phyloP scores from a whole-genome alignment of 129 eudicot species.

The Centella asiatica region DNA sequence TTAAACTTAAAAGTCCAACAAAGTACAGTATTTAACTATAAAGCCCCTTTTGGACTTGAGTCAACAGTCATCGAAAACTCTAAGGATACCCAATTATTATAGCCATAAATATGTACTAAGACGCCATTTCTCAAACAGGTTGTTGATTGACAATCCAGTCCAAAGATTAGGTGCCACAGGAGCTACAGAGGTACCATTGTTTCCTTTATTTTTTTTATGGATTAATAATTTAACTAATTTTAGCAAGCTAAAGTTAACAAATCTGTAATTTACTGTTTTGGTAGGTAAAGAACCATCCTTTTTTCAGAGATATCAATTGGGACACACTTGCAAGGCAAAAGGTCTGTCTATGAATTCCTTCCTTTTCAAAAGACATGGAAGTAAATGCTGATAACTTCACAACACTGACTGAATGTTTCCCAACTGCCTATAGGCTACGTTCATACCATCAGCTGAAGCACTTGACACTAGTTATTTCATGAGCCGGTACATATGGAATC shows the following conservation, averaged over 20 bases:
- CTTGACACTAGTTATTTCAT: slow-evolving; percentile 91
- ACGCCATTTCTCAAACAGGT: slow-evolving; percentile 30
- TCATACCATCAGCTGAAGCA: slow-evolving; percentile 75
- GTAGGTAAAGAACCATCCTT: slow-evolving; percentile 76
- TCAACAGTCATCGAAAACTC: too few relatives aligned
- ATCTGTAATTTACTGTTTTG: slow-evolving; percentile 5
- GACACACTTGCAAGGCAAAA: slow-evolving; percentile 88
- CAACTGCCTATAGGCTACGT: slow-evolving; percentile 52
- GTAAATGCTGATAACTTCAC: slow-evolving; percentile 4
- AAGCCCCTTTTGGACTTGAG: too few relatives aligned
- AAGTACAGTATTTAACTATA: too few relatives aligned
- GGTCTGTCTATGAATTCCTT: slow-evolving; percentile 25
- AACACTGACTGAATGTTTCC: slow-evolving; percentile 11
- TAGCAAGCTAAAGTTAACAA: neutral
- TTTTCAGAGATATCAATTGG: slow-evolving; percentile 78
- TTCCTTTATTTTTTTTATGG: neutral
- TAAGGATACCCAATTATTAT: too few relatives aligned
- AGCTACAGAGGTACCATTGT: slow-evolving; percentile 64
- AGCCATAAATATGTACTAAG: neutral
- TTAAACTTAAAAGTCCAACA: too few relatives aligned
- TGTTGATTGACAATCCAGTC: slow-evolving; percentile 74
- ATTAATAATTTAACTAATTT: neutral
- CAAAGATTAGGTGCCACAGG: slow-evolving; percentile 93
- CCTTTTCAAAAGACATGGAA: neutral
- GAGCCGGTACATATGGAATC: slow-evolving; percentile 99